Evolutionary conservation across 148 eudicot species (phyloP), one percentile per base, ranked within the genome.

Genomic region (Euryodendron excelsum): DNA sequence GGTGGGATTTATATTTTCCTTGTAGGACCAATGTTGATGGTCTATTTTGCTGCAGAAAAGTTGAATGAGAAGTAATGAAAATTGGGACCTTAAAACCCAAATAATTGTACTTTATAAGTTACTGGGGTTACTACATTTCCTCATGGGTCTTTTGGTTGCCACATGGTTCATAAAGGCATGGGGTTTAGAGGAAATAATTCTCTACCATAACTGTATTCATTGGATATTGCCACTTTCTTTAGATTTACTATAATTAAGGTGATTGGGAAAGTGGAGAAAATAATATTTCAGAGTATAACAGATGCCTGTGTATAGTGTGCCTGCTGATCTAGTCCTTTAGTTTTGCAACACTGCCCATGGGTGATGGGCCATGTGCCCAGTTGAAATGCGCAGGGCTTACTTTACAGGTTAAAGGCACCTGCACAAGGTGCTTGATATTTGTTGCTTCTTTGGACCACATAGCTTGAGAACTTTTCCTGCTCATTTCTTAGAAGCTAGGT

Each of bases 1-100:
- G 30, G 87, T 77, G 75, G 45, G 36, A 60, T 75, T 41, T 21
- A 15, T 66, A 7, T 62, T 53, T 47, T 74, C 17, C 67, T 59
- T n/a, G 36, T 60, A 15, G 30, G 21, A 69, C 36, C 52, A 53
- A 41, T 81, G 39, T 65, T 25, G 60, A 48, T 77, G 15, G 10
- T 67, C 4, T 69, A 21, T 52, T 63, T 79, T 33, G 44, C 66
- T 39, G 21, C 55, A 28, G 20, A 39, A 47, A 48, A 5, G 3
- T 44, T 36, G 77, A 63, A 18, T 10, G 21, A 41, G n/a, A n/a
- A 70, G 45, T 44, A 28, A 69, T 12, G 30, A 55, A 66, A 62
- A 69, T 36, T 69, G 75, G 18, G 13, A 3, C 52, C 65, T 63
- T 27, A 56, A 2, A 48, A 69, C 45, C 18, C 62, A 18, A 58